phyloP scores from a whole-genome alignment of 192 early-diverging fungal species.

The Coemansia sp. region DNA sequence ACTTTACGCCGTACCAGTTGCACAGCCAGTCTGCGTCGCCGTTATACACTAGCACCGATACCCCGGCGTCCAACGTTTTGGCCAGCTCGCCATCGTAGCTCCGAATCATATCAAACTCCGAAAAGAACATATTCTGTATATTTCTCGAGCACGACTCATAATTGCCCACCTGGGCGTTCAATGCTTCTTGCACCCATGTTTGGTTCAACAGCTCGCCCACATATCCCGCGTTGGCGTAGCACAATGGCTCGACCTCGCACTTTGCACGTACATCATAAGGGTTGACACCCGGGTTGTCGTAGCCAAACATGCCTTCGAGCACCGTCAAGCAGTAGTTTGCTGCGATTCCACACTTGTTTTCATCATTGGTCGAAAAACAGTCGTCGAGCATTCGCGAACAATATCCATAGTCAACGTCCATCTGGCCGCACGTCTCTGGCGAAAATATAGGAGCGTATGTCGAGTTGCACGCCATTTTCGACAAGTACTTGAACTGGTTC shows the following conservation, averaged over 20 bases:
- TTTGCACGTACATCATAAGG: slow-evolving; percentile 90
- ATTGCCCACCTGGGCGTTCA: slow-evolving; percentile 63
- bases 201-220: slow-evolving; percentile 74
- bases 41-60: slow-evolving; percentile 79
- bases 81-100: not conserved
- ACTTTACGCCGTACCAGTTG: slow-evolving; percentile 84
- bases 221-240: slow-evolving; percentile 69
- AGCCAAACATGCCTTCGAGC: not conserved
- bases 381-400: not conserved
- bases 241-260: slow-evolving; percentile 66
- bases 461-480: slow-evolving; percentile 68
- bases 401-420: slow-evolving; percentile 39
- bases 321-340: not conserved
- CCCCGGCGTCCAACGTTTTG: slow-evolving; percentile 53
- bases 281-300: slow-evolving; percentile 66
- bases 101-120: not conserved
- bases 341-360: not conserved
- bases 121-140: slow-evolving; percentile 30
- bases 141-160: slow-evolving; percentile 75
- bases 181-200: slow-evolving; percentile 59
- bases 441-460: slow-evolving; percentile 71
- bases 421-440: slow-evolving; percentile 63
- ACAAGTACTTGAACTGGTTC: slow-evolving; percentile 76
- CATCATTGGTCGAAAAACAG: not conserved
- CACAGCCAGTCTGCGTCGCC: slow-evolving; percentile 92